Evolutionary conservation across 108 stramenopile genomes (phyloP).

Genomic region (Conticribra weissflogii): DNA sequence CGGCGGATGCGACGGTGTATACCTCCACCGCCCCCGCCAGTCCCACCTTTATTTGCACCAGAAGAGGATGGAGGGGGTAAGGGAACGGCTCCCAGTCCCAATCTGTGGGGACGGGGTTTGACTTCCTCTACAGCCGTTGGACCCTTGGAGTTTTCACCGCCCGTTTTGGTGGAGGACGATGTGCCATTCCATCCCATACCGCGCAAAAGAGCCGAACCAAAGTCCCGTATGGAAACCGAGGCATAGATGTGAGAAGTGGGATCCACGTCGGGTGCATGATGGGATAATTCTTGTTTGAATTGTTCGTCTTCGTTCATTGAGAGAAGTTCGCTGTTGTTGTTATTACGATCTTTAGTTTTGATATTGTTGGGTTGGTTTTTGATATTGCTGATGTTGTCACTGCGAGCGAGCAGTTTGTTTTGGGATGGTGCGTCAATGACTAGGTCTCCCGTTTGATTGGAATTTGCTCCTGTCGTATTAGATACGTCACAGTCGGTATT

Average conservation of each 20-base stretch:
- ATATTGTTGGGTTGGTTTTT: too few relatives aligned
- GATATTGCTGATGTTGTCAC: background rate
- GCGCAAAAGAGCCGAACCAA: conserved; percentile 87
- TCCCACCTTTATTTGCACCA: conserved; percentile 5
- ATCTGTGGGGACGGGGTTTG: conserved; percentile 76
- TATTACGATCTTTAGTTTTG: too few relatives aligned
- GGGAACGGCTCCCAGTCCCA: conserved; percentile 87
- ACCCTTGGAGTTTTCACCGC: conserved; percentile 23
- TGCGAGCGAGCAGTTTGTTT: conserved; percentile 25
- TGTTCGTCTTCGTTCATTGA: conserved; percentile 29
- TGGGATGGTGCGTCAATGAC: conserved; percentile 33
- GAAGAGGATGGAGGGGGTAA: conserved; percentile 37
- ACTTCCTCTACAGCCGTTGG: conserved; percentile 20
- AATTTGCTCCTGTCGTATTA: background rate
- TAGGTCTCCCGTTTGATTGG: conserved; percentile 3
- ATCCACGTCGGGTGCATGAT: conserved; percentile 44
- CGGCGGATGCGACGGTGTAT: conserved; percentile 42
- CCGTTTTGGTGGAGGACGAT: too few relatives aligned
- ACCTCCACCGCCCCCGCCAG: conserved; percentile 8
- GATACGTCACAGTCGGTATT: background rate
- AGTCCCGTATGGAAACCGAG: conserved; percentile 77
- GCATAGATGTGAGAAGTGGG: conserved; percentile 67
- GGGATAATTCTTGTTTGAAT: conserved; percentile 42
- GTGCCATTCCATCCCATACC: conserved; percentile 94
- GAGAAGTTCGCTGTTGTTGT: conserved; percentile 6